Evolutionary conservation across 179 eudicot species (phyloP), one percentile per base, ranked within the genome.

Genomic region (Nepenthes alata): DNA sequence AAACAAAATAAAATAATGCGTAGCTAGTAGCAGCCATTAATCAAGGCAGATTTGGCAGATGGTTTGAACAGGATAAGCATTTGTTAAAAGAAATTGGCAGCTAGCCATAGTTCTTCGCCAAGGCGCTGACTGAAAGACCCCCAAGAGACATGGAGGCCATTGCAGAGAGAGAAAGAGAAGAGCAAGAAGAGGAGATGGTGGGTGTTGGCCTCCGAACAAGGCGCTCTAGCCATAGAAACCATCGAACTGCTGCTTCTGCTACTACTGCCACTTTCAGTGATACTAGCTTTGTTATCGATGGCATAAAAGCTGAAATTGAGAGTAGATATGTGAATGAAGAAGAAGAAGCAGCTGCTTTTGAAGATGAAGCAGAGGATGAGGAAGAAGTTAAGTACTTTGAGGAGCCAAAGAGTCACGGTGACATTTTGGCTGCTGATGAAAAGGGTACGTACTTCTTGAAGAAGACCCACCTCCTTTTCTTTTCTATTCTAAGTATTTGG

Each of bases 391-490:
- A 2, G 53, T 2, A 9, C 12, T 49, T 10, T 9, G 14, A 50
- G 4, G 14, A 11, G 13, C 53, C n/a, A 50, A 3, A 50, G 53
- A 13, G 13, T 3, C 13, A 50, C 13, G 3, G 53, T 7, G 53
- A 8, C 53, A 50, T 50, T 47, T 47, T 47, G 49, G 49, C 11
- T 47, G 49, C 49, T 47, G 49, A 7, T 47, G 49, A 1, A 47
- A 47, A 47, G 49, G 49, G 49, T 47, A 47, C 11, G 49, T 67
- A 53, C 10, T 68, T 61, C 49, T 53, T 59, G 25, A 16, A 0
- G 25, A 16, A 16, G 25, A 16, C 25, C 25, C 25, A 16, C 25
- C 25, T 16, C 25, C 25, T 16, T 16, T 16, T 16, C 25, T 16
- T 16, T 16, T 16, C 25, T 16, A 16, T 16, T 16, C 25, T 16